Conservation (phyloP, 164 flowering plant species). For the Macadamia integrifolia region DNA sequence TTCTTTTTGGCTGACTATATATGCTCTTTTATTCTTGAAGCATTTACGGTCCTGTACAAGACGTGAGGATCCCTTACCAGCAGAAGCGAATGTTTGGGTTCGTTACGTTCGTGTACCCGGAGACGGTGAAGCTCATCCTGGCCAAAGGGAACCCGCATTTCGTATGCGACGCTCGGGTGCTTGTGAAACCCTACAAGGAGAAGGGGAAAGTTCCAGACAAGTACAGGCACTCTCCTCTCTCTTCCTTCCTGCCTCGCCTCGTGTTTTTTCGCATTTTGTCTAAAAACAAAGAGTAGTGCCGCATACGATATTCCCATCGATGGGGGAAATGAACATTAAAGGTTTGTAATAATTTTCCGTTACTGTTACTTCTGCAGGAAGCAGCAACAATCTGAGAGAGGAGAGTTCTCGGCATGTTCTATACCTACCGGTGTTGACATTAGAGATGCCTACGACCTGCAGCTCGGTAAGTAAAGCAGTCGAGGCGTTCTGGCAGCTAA, state of each 20-base stretch:
- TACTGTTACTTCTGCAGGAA: constrained; percentile 31
- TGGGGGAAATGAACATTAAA: no score
- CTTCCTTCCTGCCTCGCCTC: constrained; percentile 1
- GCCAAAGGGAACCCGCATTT: constrained; percentile 98
- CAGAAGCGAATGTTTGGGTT: constrained; percentile 98
- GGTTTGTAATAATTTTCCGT: background rate
- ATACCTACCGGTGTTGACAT: constrained; percentile 70
- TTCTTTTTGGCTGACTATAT: background rate
- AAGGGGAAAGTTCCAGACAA: constrained; percentile 89
- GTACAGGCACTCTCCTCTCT: constrained; percentile 29
- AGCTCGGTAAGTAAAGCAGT: constrained; percentile 42
- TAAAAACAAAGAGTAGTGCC: no score
- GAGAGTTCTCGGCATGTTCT: constrained; percentile 56
- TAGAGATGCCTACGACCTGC: constrained; percentile 73
- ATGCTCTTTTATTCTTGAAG: constrained; percentile 34
- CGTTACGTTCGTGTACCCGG: constrained; percentile 82
- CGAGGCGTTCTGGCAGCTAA: no score
- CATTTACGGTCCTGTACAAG: constrained; percentile 94
- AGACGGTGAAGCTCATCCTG: constrained; percentile 86
- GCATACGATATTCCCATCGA: no score
- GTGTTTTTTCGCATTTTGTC: no score
- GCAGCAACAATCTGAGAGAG: constrained; percentile 60
- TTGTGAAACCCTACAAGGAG: constrained; percentile 98
- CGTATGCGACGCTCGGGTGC: constrained; percentile 94
- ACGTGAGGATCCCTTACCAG: constrained; percentile 97